phyloP scores from a whole-genome alignment of 768 basidiomycete genomes.

The Amanita subjunquillea region DNA sequence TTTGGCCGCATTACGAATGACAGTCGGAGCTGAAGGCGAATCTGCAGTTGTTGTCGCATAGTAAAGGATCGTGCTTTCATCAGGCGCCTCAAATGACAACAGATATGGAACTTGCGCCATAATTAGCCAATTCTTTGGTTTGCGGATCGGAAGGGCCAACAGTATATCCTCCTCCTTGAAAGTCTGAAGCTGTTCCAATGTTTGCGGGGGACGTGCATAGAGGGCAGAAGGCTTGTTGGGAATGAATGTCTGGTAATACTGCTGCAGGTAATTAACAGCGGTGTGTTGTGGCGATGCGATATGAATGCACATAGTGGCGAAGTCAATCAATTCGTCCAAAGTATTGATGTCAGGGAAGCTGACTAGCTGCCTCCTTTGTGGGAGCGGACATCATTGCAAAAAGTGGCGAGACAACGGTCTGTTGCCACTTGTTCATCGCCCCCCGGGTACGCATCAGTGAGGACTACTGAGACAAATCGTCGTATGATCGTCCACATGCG shows the following conservation, averaged over 20 bases:
- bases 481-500: conserved; percentile 17
- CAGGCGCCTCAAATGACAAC: conserved; percentile 16
- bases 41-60: conserved; percentile 13
- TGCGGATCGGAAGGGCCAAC: conserved; percentile 14
- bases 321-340: conserved; percentile 16
- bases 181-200: conserved; percentile 11
- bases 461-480: conserved; percentile 14
- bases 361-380: conserved; percentile 12
- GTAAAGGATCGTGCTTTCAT: conserved; percentile 14
- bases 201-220: conserved; percentile 13
- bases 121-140: conserved; percentile 16
- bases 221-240: conserved; percentile 21
- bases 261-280: conserved; percentile 23
- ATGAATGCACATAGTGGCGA: conserved; percentile 22
- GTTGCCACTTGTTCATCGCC: conserved; percentile 12
- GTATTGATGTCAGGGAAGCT: conserved; percentile 18
- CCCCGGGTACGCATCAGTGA: conserved; percentile 9
- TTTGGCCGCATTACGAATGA: background rate
- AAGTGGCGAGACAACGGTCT: conserved; percentile 8
- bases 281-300: conserved; percentile 22
- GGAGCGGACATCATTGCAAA: conserved; percentile 15
- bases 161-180: conserved; percentile 13
- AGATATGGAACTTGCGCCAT: conserved; percentile 20
- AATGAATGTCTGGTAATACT: conserved; percentile 22
- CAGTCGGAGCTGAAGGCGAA: background rate